Base-by-base conservation (phyloP, 805 yeast genomes). In the Torulaspora microellipsoides region DNA sequence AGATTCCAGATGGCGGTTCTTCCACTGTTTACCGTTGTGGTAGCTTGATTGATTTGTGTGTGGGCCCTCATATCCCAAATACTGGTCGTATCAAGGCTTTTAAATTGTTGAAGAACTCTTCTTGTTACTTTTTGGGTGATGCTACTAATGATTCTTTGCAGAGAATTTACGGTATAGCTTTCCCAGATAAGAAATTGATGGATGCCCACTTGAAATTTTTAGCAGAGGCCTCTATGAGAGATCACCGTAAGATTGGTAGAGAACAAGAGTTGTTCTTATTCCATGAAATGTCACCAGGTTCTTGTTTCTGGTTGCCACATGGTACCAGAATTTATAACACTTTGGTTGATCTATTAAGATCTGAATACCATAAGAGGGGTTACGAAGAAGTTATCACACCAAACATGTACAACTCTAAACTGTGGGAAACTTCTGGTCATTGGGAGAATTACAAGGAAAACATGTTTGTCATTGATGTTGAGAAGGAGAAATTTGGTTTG, bases 391-490 rank as follows among this genome's bases (percentile, higher is more conserved):
- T 93, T 54, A 91, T 93, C 65, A 90, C 99, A 49, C 99, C 99
- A 61, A 93, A 93, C 74, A 93, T 93, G 98, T 93, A 79, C 79
- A 91, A 90, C 73, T 72, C 97, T 49, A 91, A 91, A 70, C 77
- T 93, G 60, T 93, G 99, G 99, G 95, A 91, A 73, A 85, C 93
- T 43, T 90, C 98, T 10, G 99, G 99, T 54, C 99, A 93, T 70
- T 93, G 98, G 99, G 95, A 77, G 35, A 93, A 93, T 72, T 93
- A 93, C 71, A 84, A 88, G 66, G 99, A 93, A 66, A 88, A 93
- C 68, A 93, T 93, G 99, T 93, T 93, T 65, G 74, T 95, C 9
- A 87, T 93, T 59, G 96, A 90, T 43, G 95, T 91, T 53, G 99
- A 93, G 71, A 93, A 93, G 77, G 99, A 93, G 68, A 78, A 78